Evolutionary conservation across 1,284 basidiomycete species (phyloP), one percentile per base, ranked within the genome.

Genomic region (Neonothopanus nambi): DNA sequence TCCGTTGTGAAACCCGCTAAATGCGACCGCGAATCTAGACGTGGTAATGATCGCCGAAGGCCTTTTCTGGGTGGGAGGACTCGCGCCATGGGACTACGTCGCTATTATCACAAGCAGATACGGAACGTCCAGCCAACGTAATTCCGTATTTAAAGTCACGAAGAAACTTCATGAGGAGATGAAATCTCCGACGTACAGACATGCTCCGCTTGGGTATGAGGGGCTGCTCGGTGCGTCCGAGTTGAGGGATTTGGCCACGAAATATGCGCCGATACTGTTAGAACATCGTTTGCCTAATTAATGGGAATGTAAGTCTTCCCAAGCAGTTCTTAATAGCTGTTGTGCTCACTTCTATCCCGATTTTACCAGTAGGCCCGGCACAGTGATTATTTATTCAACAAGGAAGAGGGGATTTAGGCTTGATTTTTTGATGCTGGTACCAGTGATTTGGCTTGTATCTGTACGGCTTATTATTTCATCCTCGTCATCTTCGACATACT

Each of bases 11-110:
- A 33, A 11, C 30, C 30, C 4, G 9, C 30, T 33, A 13, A 33
- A 33, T 33, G 30, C 30, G 30, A 33, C 18, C 9, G 3, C 18
- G 15, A 15, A 26, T 12, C 33, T 17, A 48, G 47, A 48, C 47
- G 47, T 48, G 20, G 11, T 48, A 8, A 48, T 48, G 47, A 48
- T 48, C 17, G 47, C 37, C 13, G 47, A 48, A 30, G 35, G 39
- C 47, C 36, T 37, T 15, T 48, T 48, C 35, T 48, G 47, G 47
- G 17, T 40, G 18, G 20, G 24, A 13, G 47, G 39, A 5, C 15
- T 18, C 5, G 1, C n/a, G 21, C 47, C 47, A 9, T 48, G 47
- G 47, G 24, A 39, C 3, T 37, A 38, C 36, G 20, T 38, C 20
- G 13, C 2, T 26, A 35, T 11, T 15, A 26, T 39, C 13, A 40